Evolutionary conservation across 2,329 filamentous ascomycete species (phyloP).

Genomic region (Rhinocladiella mackenziei): DNA sequence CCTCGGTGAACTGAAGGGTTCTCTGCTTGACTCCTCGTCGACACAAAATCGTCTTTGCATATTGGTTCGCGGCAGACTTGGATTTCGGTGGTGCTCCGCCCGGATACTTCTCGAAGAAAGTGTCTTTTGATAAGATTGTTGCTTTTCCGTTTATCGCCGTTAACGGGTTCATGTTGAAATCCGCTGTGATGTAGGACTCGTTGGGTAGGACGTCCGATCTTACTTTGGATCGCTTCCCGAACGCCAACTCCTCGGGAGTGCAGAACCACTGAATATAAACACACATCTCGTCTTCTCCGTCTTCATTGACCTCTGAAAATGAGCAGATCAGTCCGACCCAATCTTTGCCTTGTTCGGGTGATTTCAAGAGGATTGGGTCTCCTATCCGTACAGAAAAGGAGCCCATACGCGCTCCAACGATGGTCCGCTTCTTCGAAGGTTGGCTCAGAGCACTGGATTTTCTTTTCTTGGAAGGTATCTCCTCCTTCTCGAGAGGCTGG

Average conservation of each 20-base stretch:
- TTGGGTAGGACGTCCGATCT: conserved; percentile 76
- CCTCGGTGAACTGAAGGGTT: conserved; percentile 85
- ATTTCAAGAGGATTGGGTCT: conserved; percentile 81
- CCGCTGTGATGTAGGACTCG: conserved; percentile 85
- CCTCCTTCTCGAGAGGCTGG: conserved; percentile 9
- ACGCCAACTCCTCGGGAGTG: conserved; percentile 74
- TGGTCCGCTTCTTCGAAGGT: conserved; percentile 38
- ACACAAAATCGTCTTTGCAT: conserved; percentile 85
- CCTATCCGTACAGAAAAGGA: conserved; percentile 75
- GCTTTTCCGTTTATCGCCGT: conserved; percentile 89
- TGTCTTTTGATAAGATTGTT: conserved; percentile 66
- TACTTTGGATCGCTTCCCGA: conserved; percentile 55
- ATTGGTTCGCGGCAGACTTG: conserved; percentile 58
- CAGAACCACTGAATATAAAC: conserved; percentile 92
- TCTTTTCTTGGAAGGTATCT: conserved; percentile 28
- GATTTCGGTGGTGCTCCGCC: conserved; percentile 68
- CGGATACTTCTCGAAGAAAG: conserved; percentile 67
- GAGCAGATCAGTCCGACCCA: conserved; percentile 89
- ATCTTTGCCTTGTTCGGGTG: conserved; percentile 77
- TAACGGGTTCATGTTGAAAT: conserved; percentile 82
- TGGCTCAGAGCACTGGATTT: conserved; percentile 27
- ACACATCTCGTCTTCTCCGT: conserved; percentile 65
- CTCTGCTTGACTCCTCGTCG: conserved; percentile 83
- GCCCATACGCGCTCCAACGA: conserved; percentile 79
- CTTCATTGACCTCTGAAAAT: conserved; percentile 70